Evolutionary conservation across 306 rosid species (phyloP).

Genomic region (Fragaria iinumae): DNA sequence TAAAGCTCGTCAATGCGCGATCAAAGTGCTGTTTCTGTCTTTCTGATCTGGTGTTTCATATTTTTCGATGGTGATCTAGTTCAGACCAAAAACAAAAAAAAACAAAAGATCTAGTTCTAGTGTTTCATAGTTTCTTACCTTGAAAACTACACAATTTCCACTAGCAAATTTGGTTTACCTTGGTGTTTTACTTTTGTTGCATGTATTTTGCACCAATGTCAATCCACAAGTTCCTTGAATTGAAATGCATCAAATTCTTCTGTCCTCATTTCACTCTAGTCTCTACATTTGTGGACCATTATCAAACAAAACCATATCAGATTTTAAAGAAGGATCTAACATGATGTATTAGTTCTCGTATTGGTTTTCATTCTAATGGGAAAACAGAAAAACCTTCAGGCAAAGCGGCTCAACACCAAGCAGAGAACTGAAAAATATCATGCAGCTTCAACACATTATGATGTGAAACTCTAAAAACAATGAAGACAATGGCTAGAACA

Average conservation of each 20-base stretch:
- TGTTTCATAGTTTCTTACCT: not conserved
- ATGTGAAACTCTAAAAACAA: not conserved
- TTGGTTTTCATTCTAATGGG: not conserved
- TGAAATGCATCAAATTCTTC: not conserved
- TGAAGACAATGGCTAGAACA: not conserved
- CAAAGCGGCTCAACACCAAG: not conserved
- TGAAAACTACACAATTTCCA: not conserved
- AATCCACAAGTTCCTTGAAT: not conserved
- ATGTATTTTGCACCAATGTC: not conserved
- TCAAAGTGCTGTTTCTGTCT: slow-evolving; percentile 21
- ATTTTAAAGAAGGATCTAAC: not conserved
- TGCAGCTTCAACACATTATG: not conserved
- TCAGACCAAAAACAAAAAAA: too few relatives aligned
- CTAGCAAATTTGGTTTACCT: not conserved
- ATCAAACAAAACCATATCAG: not conserved
- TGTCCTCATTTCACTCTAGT: not conserved
- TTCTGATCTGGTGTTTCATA: not conserved
- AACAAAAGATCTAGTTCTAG: too few relatives aligned
- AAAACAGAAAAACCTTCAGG: not conserved
- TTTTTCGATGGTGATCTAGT: not conserved
- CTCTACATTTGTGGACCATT: not conserved
- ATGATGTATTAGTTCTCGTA: not conserved
- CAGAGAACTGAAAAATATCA: not conserved
- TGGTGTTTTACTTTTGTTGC: not conserved
- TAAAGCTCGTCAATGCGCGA: slow-evolving; percentile 15